These are phyloP conservation scores for Knoxdaviesia capensis DNA, from an alignment of 2,329 filamentous ascomycete species.

Conservation along the genomic window DNA sequence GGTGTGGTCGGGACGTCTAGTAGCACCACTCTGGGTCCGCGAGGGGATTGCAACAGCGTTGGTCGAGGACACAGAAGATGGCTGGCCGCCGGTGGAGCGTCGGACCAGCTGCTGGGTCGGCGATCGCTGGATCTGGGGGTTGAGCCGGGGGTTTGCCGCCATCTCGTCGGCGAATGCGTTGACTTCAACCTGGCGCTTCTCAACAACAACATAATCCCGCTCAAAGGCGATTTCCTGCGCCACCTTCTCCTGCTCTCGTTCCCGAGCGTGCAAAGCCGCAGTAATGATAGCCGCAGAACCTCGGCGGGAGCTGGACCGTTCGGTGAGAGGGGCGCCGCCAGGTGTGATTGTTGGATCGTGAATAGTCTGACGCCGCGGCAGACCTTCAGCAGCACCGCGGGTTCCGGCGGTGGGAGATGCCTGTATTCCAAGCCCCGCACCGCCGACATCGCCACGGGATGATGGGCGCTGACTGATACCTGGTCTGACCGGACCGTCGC, in stretches of 20 bases:
- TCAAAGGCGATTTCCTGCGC: slow-evolving; percentile 81
- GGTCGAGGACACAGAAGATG: slow-evolving; percentile 6
- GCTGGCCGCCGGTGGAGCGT: slow-evolving; percentile 3
- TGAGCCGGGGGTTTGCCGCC: slow-evolving; percentile 56
- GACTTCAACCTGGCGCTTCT: slow-evolving; percentile 87
- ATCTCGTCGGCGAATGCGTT: slow-evolving; percentile 94
- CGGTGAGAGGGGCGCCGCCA: too few relatives aligned
- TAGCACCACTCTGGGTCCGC: slow-evolving; percentile 47
- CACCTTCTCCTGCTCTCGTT: slow-evolving; percentile 38
- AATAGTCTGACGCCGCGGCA: too few relatives aligned
- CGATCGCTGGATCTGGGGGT: slow-evolving; percentile 16
- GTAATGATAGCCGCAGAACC: too few relatives aligned
- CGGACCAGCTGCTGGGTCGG: slow-evolving; percentile 8
- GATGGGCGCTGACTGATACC: too few relatives aligned
- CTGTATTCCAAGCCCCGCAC: too few relatives aligned
- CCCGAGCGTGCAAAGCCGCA: too few relatives aligned
- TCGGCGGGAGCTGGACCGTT: too few relatives aligned
- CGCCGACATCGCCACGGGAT: too few relatives aligned
- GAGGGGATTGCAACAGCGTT: slow-evolving; percentile 48
- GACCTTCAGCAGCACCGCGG: too few relatives aligned
- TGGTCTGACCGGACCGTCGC: too few relatives aligned
- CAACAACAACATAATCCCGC: slow-evolving; percentile 86
- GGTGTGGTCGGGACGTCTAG: slow-evolving; percentile 35
- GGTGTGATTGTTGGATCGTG: too few relatives aligned
- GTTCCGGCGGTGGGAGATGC: too few relatives aligned